Evolutionary conservation across 2,329 filamentous ascomycete species (phyloP), one percentile per base, ranked within the genome.

Genomic region (Hymenoscyphus infarciens): DNA sequence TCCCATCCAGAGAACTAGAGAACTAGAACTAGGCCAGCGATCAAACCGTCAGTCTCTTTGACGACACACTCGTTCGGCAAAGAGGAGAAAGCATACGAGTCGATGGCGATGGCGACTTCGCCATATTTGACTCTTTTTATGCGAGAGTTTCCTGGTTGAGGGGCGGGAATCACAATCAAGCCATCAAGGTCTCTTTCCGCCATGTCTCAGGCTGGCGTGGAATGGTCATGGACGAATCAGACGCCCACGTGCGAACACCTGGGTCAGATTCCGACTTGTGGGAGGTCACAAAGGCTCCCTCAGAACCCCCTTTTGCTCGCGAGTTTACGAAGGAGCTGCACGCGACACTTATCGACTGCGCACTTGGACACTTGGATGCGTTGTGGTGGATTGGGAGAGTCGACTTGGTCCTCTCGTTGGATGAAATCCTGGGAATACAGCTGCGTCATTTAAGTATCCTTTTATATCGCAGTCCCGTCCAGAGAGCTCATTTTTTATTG

Each of bases 141-240:
- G 25, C 45, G 3, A 25, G 45, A 13, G 22, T n/a, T n/a, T n/a
- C n/a, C n/a, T n/a, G n/a, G n/a, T 49, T 19, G n/a, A 10, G 16
- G n/a, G 22, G 6, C 7, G 7, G 45, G 45, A 49, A 19, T 49
- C 42, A 49, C n/a, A 3, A 0, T 25, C 45, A 52, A 13, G 45
- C 45, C 45, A 52, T 52, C 45, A 52, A 52, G 42, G 45, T 52
- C 11, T 45, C 6, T 52, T 22, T 52, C 19, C 45, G 45, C 45
- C 10, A 52, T 52, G 45, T 52, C 45, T 52, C 45, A 13, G 19
- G 10, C 19, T 11, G 16, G 45, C 19, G 19, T 49, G 45, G 19
- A 52, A 25, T 11, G 15, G n/a, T 25, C 7, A 25, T 25, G 10
- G 22, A 52, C 45, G 45, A 52, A 52, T 52, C 45, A 52, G 45